Evolutionary conservation across 1,284 basidiomycete genomes (phyloP), one percentile per base, ranked within the genome.

Genomic region (Takashimella koratensis): DNA sequence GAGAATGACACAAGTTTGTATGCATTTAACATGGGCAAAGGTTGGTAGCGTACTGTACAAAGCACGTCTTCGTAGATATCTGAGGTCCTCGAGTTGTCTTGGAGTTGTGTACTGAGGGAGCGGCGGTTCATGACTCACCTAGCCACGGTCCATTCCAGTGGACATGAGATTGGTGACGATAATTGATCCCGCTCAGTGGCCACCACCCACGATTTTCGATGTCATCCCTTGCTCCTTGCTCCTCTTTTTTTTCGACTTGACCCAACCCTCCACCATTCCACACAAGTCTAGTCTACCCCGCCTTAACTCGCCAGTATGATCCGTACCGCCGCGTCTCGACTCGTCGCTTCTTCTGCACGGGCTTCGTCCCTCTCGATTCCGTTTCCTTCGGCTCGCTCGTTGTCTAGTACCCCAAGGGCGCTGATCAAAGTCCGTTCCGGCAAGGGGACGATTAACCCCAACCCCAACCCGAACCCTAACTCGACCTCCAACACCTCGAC

Each of bases 381-480:
- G 30, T 36, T 36, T 24, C 43, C 47, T 24, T 48, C 53, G 26
- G 42, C 45, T 39, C 45, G 54, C 45, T 49, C 58, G 10, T n/a
- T 64, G 19, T 58, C 57, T 2, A 57, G 60, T 5, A 43, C 62
- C 6, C 21, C 55, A 2, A 46, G 60, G 4, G 16, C 55, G 3
- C 30, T 58, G 12, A 53, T 64, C 49, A 59, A 57, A 39, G 55
- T 66, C 52, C 54, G 60, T 47, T 59, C 64, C 11, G 57, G 54
- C 16, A 50, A 49, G 30, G 30, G 16, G 21, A 46, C 54, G 4
- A 36, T 47, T 11, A 23, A 44, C 6, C 42, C 45, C 13, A 42
- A 20, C 40, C 51, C 36, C 23, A 59, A 30, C 40, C 52, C 49
- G 25, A 46, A 25, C 26, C 45, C 13, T 2, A 43, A 13, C 30